These are phyloP conservation scores for Xylariaceae sp. DNA, from an alignment of 2,329 filamentous ascomycete species.

Conservation along the genomic window DNA sequence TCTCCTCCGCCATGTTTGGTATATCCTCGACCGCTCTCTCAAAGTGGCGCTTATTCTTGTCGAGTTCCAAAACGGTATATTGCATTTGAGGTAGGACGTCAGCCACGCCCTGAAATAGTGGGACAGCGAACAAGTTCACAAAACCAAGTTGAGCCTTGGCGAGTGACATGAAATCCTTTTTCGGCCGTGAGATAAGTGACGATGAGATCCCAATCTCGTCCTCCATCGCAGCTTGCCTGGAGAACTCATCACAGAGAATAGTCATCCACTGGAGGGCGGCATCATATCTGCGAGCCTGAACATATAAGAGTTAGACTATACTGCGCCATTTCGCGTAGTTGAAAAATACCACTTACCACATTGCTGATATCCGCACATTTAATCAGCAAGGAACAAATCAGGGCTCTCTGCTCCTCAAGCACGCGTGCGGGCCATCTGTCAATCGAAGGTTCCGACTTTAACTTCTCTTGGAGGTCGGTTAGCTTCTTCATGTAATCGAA, in stretches of 20 bases:
- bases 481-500: slow-evolving; percentile 96
- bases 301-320: slow-evolving; percentile 33
- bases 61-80: slow-evolving; percentile 84
- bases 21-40: slow-evolving; percentile 71
- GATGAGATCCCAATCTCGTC: slow-evolving; percentile 84
- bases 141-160: slow-evolving; percentile 91
- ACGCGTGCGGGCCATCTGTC: slow-evolving; percentile 80
- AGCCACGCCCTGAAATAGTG: slow-evolving; percentile 86
- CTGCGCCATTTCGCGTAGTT: not conserved
- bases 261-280: slow-evolving; percentile 89
- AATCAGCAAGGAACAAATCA: slow-evolving; percentile 90
- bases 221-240: slow-evolving; percentile 92
- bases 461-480: slow-evolving; percentile 78
- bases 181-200: slow-evolving; percentile 83
- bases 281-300: slow-evolving; percentile 81
- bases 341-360: slow-evolving; percentile 70
- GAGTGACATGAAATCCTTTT: slow-evolving; percentile 82
- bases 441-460: slow-evolving; percentile 69
- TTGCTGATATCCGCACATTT: slow-evolving; percentile 99
- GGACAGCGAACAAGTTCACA: slow-evolving; percentile 94
- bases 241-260: slow-evolving; percentile 94
- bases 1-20: slow-evolving; percentile 53
- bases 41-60: slow-evolving; percentile 78
- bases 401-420: slow-evolving; percentile 75
- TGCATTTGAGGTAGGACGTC: slow-evolving; percentile 85